Percentiles rank a stretch among this genome's conserved stretches.
Evolutionary conservation across 148 eudicot genomes (phyloP).

Genomic region (Chenopodium album): DNA sequence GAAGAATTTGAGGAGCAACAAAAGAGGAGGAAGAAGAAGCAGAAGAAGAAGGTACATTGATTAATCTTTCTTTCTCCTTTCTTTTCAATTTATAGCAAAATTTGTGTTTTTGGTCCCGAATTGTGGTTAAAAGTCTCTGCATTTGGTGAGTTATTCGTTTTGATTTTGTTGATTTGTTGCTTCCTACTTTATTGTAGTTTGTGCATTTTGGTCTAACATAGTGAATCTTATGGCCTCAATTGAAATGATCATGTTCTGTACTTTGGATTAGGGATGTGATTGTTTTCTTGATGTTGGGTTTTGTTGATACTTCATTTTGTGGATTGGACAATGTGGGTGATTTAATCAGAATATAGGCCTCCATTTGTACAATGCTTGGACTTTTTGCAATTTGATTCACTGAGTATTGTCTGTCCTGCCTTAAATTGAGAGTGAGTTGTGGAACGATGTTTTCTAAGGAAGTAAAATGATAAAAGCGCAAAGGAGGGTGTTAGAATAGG

Average conservation of each 20-base stretch:
- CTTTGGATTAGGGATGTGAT: background rate
- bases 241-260: background rate
- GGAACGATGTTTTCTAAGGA: background rate
- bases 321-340: background rate
- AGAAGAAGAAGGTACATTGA: conserved; percentile 14
- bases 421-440: background rate
- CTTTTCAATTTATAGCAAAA: background rate
- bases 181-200: too few species aligned
- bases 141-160: background rate
- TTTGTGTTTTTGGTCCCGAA: background rate
- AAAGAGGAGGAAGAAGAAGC: conserved; percentile 8
- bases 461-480: background rate
- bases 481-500: background rate
- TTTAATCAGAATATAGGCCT: background rate
- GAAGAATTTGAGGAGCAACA: conserved; percentile 37
- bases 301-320: background rate
- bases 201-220: too few species aligned
- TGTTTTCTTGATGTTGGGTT: background rate
- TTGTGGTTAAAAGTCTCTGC: background rate
- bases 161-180: too few species aligned
- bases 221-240: background rate
- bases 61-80: conserved; percentile 18
- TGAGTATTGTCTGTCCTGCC: background rate
- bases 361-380: too few species aligned
- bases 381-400: too few species aligned